Evolutionary conservation across 2,329 filamentous ascomycete species (phyloP).

Genomic region (Colletotrichum chlorophyti): DNA sequence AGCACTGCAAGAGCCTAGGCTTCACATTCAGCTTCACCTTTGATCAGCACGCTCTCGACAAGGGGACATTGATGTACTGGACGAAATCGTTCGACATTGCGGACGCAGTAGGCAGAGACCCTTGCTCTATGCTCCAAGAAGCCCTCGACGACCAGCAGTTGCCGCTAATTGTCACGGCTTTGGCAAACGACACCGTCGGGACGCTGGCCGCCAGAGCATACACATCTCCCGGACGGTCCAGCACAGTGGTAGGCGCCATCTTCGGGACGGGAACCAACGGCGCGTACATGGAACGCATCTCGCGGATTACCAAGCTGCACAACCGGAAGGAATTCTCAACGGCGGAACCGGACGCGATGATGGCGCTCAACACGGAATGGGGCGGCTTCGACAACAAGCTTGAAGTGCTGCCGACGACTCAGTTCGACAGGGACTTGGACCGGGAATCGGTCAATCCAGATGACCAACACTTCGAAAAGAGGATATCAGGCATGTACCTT

Average conservation of each 20-base stretch:
- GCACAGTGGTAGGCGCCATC: constrained; percentile 77
- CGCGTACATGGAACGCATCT: constrained; percentile 77
- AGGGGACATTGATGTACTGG: constrained; percentile 77
- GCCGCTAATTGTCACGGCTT: constrained; percentile 74
- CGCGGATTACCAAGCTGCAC: constrained; percentile 65
- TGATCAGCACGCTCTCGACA: constrained; percentile 70
- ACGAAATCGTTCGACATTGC: constrained; percentile 82
- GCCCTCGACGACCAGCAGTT: constrained; percentile 74
- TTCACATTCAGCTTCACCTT: constrained; percentile 73
- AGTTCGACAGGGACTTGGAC: constrained; percentile 73
- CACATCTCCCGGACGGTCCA: constrained; percentile 73
- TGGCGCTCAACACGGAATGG: constrained; percentile 86
- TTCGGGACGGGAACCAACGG: constrained; percentile 81
- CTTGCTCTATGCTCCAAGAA: constrained; percentile 73
- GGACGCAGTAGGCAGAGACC: constrained; percentile 78
- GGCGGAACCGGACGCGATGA: constrained; percentile 49
- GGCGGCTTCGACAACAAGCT: constrained; percentile 79
- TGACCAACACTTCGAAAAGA: constrained; percentile 84
- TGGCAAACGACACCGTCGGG: constrained; percentile 83
- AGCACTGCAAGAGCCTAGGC: constrained; percentile 31
- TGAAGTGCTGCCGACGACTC: constrained; percentile 72
- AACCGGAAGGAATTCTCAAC: background rate
- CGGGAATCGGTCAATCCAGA: constrained; percentile 73
- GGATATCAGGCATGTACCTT: constrained; percentile 82
- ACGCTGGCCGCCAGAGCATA: constrained; percentile 83